phyloP scores from a whole-genome alignment of 2,329 filamentous ascomycete genomes.

The Fusarium tanahbumbuense region DNA sequence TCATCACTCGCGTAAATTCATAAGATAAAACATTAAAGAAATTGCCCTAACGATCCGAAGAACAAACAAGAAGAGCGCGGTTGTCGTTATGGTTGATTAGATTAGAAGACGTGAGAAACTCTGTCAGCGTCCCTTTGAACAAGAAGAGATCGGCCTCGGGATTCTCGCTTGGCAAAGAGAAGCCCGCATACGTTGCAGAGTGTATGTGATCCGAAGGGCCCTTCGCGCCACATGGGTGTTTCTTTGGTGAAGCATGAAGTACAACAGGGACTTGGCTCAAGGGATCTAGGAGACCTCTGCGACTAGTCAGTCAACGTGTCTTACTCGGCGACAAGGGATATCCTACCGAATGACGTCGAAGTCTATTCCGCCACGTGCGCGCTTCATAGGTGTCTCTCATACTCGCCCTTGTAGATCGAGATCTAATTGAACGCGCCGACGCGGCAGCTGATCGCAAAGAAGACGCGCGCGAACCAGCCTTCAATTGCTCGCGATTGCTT shows the following conservation, averaged over 20 bases:
- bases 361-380: slow-evolving; percentile 23
- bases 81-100: too few relatives aligned
- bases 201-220: slow-evolving; percentile 21
- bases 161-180: slow-evolving; percentile 15
- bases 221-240: slow-evolving; percentile 22
- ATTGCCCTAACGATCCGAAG: too few relatives aligned
- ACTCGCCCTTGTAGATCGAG: background rate
- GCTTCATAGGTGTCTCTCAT: slow-evolving; percentile 22
- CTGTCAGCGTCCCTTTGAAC: background rate
- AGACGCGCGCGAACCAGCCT: background rate
- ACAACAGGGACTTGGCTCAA: slow-evolving; percentile 7
- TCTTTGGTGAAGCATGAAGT: slow-evolving; percentile 27
- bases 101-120: background rate
- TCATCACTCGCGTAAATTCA: slow-evolving; percentile 10
- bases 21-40: background rate
- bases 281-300: slow-evolving; percentile 4
- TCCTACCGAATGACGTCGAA: slow-evolving; percentile 20
- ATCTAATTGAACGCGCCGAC: slow-evolving; percentile 3
- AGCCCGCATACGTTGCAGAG: slow-evolving; percentile 25
- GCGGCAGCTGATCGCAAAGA: slow-evolving; percentile 4
- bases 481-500: background rate
- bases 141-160: background rate
- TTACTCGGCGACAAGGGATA: background rate
- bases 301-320: background rate
- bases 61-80: background rate